phyloP scores from a whole-genome alignment of 139 green algal species.

The Diplosphaera chodatii region DNA sequence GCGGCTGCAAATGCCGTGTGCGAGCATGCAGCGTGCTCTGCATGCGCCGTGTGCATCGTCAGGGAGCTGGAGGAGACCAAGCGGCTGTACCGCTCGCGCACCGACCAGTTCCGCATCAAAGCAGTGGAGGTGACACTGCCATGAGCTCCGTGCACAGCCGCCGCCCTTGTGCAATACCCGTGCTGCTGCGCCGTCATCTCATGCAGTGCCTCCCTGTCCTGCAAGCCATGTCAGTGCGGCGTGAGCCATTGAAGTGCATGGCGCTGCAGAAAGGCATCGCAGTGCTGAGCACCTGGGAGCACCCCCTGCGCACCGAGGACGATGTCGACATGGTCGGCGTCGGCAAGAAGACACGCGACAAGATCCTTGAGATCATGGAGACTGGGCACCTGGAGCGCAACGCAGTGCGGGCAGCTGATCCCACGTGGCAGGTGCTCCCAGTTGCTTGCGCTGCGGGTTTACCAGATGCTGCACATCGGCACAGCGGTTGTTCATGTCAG shows the following conservation, averaged over 20 bases:
- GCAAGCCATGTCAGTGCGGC: no score
- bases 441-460: no score
- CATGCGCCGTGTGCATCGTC: background rate
- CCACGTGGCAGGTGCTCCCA: background rate
- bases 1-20: background rate
- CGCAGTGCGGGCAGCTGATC: background rate
- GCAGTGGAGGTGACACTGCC: background rate
- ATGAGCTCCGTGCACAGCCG: no score
- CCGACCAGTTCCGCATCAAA: background rate
- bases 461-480: no score
- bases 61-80: background rate
- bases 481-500: no score
- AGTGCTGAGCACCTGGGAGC: background rate
- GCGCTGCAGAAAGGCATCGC: background rate
- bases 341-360: conserved; percentile 9
- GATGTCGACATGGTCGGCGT: conserved; percentile 15
- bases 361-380: conserved; percentile 24
- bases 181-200: no score
- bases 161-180: no score
- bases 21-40: background rate
- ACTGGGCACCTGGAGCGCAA: background rate
- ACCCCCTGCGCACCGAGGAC: background rate
- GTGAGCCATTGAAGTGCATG: no score
- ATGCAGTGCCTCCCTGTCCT: no score
- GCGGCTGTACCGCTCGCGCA: background rate